Percentiles rank a stretch among this genome's conserved stretches.
These are phyloP conservation scores for Phoma sp. DNA, from an alignment of 2,329 filamentous ascomycete species.

Conservation along the genomic window DNA sequence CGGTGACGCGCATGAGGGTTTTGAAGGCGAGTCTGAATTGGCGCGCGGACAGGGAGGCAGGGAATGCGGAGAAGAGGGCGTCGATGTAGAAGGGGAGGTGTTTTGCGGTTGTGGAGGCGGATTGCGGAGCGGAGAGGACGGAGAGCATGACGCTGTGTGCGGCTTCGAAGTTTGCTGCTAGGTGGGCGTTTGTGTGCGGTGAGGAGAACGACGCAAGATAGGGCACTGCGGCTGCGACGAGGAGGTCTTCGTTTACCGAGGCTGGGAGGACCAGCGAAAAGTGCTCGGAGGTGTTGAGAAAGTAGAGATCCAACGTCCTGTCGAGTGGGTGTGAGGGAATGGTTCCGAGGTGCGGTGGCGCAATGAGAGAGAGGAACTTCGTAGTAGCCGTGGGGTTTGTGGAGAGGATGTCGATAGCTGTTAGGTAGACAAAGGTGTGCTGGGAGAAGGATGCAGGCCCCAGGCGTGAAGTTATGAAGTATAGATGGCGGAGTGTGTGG, in stretches of 20 bases:
- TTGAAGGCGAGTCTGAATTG: slow-evolving; percentile 91
- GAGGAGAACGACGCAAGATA: slow-evolving; percentile 70
- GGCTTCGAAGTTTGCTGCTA: slow-evolving; percentile 82
- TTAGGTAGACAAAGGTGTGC: slow-evolving; percentile 83
- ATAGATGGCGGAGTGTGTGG: slow-evolving; percentile 76
- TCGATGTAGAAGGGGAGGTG: slow-evolving; percentile 86
- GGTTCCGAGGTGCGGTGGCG: slow-evolving; percentile 61
- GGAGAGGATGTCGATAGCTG: slow-evolving; percentile 80
- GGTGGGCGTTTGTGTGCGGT: too few relatives aligned
- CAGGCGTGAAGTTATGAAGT: slow-evolving; percentile 80
- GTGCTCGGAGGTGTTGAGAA: slow-evolving; percentile 86
- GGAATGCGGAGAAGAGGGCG: slow-evolving; percentile 80
- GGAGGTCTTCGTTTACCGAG: slow-evolving; percentile 72
- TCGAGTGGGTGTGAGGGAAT: slow-evolving; percentile 72
- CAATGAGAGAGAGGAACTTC: slow-evolving; percentile 71
- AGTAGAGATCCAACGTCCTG: slow-evolving; percentile 82
- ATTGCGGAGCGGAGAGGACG: slow-evolving; percentile 80
- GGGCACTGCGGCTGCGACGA: slow-evolving; percentile 75
- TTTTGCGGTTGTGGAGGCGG: slow-evolving; percentile 71
- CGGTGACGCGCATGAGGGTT: slow-evolving; percentile 81
- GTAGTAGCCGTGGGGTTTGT: slow-evolving; percentile 72
- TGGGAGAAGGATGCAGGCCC: slow-evolving; percentile 79
- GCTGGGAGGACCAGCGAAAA: slow-evolving; percentile 75
- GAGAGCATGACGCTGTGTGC: slow-evolving; percentile 84
- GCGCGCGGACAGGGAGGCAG: slow-evolving; percentile 76